Conservation (phyloP, 305 asterid species). For the Solanum hybrid region DNA sequence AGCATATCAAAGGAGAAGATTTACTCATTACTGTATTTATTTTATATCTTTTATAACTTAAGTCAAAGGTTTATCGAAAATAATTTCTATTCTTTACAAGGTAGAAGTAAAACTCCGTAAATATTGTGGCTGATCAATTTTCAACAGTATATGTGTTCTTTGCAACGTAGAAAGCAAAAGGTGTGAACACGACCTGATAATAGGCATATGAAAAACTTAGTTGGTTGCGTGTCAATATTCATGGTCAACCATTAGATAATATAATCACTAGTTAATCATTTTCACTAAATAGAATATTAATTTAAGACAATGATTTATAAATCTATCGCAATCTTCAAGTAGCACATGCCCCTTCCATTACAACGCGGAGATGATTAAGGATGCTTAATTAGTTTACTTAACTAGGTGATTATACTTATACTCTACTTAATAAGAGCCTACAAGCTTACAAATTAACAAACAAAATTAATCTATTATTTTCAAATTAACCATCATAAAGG, state of each 20-base stretch:
- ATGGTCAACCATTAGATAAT: not conserved
- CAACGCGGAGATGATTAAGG: constrained; percentile 3
- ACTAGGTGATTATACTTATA: not conserved
- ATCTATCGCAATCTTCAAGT: not conserved
- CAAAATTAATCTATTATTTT: not conserved
- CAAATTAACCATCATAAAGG: not conserved
- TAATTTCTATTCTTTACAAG: accelerated
- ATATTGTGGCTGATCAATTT: not conserved
- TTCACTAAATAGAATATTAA: not conserved
- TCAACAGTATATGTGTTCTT: not conserved
- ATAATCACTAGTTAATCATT: not conserved
- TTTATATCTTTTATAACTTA: not conserved
- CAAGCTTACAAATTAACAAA: not conserved
- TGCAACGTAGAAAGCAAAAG: not conserved
- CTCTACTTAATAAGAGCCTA: not conserved
- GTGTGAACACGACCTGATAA: not conserved
- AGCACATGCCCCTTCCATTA: constrained; percentile 3
- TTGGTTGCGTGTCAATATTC: not conserved
- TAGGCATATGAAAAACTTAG: not conserved
- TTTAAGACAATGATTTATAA: not conserved
- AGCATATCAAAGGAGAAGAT: not conserved
- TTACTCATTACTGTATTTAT: not conserved
- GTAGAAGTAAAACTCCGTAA: accelerated
- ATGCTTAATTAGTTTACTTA: not conserved
- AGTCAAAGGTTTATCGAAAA: not conserved